Percentiles rank a stretch among this genome's conserved stretches.
Evolutionary conservation across 192 early-diverging fungal genomes (phyloP).

Genomic region (Linnemannia elongata): DNA sequence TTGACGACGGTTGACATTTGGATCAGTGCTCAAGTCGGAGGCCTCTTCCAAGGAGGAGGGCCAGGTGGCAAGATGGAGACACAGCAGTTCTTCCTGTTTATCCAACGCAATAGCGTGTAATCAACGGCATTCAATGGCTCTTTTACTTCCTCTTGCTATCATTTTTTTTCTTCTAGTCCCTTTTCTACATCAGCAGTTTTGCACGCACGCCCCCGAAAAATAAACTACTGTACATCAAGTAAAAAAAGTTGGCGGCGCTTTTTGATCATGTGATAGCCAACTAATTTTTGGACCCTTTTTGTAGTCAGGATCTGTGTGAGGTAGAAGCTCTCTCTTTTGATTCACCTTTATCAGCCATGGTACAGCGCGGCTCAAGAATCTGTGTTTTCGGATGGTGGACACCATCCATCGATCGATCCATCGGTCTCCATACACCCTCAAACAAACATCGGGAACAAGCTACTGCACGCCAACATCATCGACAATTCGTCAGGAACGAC

Average conservation of each 20-base stretch:
- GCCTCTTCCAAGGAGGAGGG: constrained; percentile 41
- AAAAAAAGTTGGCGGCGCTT: not conserved
- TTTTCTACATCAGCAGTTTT: not conserved
- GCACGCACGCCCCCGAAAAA: not conserved
- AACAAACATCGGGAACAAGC: not conserved
- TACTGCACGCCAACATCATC: not conserved
- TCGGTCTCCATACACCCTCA: not conserved
- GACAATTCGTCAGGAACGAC: not conserved
- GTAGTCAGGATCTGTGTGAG: not conserved
- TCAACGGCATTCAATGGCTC: not conserved
- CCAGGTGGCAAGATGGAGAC: constrained; percentile 52
- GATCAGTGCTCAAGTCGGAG: constrained; percentile 53
- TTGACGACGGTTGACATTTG: constrained; percentile 55
- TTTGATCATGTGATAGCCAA: not conserved
- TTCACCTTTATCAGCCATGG: constrained; percentile 46
- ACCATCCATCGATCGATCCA: constrained; percentile 37
- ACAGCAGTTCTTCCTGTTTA: constrained; percentile 49
- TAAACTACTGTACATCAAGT: not conserved
- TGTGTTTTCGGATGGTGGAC: constrained; percentile 8
- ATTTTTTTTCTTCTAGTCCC: not conserved
- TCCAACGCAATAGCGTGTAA: constrained; percentile 39
- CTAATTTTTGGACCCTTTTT: not conserved
- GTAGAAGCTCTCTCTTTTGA: constrained; percentile 34
- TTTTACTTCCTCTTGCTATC: not conserved
- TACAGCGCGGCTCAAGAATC: constrained; percentile 12